Evolutionary conservation across 1,284 basidiomycete species (phyloP), one percentile per base, ranked within the genome.

Genomic region (Puccinia sorghi): DNA sequence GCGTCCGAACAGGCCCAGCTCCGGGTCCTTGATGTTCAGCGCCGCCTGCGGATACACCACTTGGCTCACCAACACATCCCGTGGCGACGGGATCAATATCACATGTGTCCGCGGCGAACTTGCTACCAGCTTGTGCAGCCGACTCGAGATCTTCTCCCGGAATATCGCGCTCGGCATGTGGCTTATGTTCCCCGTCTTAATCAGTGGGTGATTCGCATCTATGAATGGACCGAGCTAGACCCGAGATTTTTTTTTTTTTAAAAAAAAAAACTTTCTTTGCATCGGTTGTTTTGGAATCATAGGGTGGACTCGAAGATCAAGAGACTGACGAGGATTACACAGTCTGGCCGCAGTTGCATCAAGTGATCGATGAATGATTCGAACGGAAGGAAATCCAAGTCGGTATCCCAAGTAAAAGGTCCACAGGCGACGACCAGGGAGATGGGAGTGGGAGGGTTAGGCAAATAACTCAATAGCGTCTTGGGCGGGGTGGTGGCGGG

Each of bases 161-260:
- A 98, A 98, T 46, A 97, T 86, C 15, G 90, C 88, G 0, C 85
- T 81, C 0, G 93, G 92, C 3, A 89, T 86, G 71, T 88, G 85
- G 75, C 90, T 89, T 37, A 90, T 84, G 59, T 92, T 90, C 1
- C 94, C 93, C 2, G 86, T 84, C 83, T 89, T 89, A 80, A 98
- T 88, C 57, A 87, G 86, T 0, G 91, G 88, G 84, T 98, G 94
- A 15, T 87, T 84, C 0, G 88, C 85, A 81, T 96, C 93, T 50
- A 98, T 85, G 83, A 98, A 98, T 0, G 96, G 96, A 0, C 96
- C 96, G 15, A 93, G 85, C 94, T 95, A 82, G 46, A 59, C n/a
- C 7, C 12, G 17, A 22, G 32, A 39, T 37, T 63, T 61, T 46
- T 46, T 12, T 52, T n/a, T n/a, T 52, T 52, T 1, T 2, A 22